Conservation (phyloP, 129 eudicot species). For the Helianthus tuberosus region DNA sequence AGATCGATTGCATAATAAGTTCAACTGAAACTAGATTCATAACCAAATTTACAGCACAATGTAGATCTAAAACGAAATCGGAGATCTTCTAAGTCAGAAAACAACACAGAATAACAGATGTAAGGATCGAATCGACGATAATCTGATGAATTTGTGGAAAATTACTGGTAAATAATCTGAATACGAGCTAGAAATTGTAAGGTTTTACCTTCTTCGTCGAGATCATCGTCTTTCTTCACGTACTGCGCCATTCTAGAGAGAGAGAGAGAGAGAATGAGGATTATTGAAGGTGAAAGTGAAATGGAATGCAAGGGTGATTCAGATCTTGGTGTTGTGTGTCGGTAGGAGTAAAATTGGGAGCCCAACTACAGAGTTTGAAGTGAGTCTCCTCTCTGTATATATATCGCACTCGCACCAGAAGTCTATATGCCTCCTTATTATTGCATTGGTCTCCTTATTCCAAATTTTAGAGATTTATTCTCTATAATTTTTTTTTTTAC, state of each 20-base stretch:
- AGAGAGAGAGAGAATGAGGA: background rate
- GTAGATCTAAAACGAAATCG: constrained; percentile 19
- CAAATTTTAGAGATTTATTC: no score
- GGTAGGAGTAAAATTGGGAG: constrained; percentile 11
- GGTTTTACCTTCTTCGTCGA: constrained; percentile 77
- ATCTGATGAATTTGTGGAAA: background rate
- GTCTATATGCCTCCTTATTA: no score
- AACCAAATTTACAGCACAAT: constrained; percentile 17
- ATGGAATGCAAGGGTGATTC: constrained; percentile 21
- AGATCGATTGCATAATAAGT: constrained; percentile 18
- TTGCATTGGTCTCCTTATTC: no score
- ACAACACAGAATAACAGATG: constrained; percentile 2
- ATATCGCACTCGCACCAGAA: no score
- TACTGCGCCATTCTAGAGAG: constrained; percentile 59
- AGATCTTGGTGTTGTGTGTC: constrained; percentile 30
- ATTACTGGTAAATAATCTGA: background rate
- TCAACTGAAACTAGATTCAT: background rate
- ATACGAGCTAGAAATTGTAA: background rate
- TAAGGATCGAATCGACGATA: background rate
- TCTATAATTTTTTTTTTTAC: no score
- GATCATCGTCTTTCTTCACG: constrained; percentile 90
- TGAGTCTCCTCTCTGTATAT: no score
- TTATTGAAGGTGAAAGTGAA: background rate
- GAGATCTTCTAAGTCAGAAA: constrained; percentile 16
- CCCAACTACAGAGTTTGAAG: constrained; percentile 4